Conservation (phyloP, 371 early-diverging fungal genomes). For the Fennellomyces sp. region DNA sequence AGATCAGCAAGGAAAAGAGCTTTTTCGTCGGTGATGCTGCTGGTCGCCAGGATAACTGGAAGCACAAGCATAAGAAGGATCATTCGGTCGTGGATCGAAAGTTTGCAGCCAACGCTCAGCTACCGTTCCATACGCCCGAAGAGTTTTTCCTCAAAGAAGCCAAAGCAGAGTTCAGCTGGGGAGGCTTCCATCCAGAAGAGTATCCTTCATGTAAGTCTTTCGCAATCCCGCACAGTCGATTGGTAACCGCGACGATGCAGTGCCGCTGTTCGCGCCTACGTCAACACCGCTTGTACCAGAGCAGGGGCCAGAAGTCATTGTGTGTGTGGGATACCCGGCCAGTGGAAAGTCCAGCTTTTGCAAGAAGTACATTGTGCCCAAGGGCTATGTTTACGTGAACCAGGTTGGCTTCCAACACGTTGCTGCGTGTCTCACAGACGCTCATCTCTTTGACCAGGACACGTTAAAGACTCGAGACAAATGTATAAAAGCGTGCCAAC, state of each 20-base stretch:
- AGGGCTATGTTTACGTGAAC: conserved; percentile 79
- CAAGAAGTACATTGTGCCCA: conserved; percentile 54
- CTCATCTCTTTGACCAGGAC: conserved; percentile 44
- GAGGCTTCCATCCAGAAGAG: conserved; percentile 60
- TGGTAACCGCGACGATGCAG: conserved; percentile 4
- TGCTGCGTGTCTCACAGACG: too few relatives aligned
- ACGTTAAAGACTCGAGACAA: conserved; percentile 73
- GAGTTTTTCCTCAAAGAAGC: conserved; percentile 67
- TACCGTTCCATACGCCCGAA: conserved; percentile 88
- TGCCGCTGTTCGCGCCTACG: conserved; percentile 21
- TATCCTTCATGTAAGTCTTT: conserved; percentile 30
- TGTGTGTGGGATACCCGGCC: conserved; percentile 86
- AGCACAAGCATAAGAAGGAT: conserved; percentile 64
- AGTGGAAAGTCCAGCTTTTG: conserved; percentile 87
- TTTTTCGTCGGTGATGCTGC: conserved; percentile 95
- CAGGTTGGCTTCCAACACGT: too few relatives aligned
- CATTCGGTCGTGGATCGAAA: conserved; percentile 84
- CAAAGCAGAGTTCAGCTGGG: conserved; percentile 50
- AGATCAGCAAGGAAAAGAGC: conserved; percentile 28
- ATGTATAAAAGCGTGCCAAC: conserved; percentile 63
- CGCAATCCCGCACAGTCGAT: conserved; percentile 8
- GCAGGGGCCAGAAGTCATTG: conserved; percentile 61
- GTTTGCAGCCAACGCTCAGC: conserved; percentile 75
- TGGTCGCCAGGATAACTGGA: conserved; percentile 74
- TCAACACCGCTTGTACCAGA: conserved; percentile 41